phyloP scores from a whole-genome alignment of 2,329 filamentous ascomycete species.

The Sarocladium brachiariae region DNA sequence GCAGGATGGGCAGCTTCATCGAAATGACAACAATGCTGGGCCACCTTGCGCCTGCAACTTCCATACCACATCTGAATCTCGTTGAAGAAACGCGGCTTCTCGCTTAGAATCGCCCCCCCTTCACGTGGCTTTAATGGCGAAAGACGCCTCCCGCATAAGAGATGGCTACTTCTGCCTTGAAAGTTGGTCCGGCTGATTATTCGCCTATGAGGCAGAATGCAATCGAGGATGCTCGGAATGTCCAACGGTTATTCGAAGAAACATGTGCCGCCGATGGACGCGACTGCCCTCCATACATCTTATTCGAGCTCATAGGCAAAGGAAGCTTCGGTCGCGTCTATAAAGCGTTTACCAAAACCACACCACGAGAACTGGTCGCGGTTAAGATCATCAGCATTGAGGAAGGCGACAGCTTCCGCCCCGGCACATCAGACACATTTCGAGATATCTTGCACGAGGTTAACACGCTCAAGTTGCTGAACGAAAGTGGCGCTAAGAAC shows the following conservation, averaged over 20 bases:
- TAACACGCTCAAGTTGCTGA: conserved; percentile 62
- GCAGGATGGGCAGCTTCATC: too few relatives aligned
- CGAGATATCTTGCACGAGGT: conserved; percentile 64
- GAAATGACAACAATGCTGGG: too few relatives aligned
- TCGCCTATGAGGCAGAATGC: conserved; percentile 55
- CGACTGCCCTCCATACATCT: conserved; percentile 57
- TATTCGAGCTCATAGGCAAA: conserved; percentile 68
- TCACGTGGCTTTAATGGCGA: too few relatives aligned
- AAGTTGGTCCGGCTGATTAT: too few relatives aligned
- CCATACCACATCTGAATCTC: too few relatives aligned
- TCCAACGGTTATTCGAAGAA: conserved; percentile 58
- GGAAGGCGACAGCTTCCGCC: conserved; percentile 62
- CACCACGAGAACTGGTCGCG: conserved; percentile 52
- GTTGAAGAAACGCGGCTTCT: too few relatives aligned
- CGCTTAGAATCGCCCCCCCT: too few relatives aligned
- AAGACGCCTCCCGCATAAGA: too few relatives aligned
- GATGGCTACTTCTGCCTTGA: too few relatives aligned
- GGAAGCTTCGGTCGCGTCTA: conserved; percentile 70
- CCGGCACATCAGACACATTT: conserved; percentile 59
- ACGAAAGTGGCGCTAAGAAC: conserved; percentile 67
- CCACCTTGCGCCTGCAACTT: too few relatives aligned
- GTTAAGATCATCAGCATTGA: conserved; percentile 84
- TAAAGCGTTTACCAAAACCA: conserved; percentile 46
- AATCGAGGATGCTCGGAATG: conserved; percentile 62
- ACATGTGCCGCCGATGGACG: conserved; percentile 53